Base-by-base conservation (phyloP, 1,284 basidiomycete species). In the Paramarasmius palmivorus region DNA sequence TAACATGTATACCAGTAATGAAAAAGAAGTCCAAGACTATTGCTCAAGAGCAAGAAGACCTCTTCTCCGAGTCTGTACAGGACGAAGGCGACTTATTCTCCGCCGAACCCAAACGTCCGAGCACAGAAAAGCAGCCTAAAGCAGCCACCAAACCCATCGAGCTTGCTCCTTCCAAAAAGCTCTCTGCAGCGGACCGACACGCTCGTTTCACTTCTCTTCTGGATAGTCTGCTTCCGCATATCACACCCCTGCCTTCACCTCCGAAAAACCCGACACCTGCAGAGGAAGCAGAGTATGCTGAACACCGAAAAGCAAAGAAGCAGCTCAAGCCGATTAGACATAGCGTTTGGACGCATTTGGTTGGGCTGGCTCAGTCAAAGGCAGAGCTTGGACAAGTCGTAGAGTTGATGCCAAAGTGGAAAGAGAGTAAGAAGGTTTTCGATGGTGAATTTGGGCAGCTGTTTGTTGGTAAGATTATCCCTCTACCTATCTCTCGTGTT, bases 381-480 rank as follows among this genome's bases (percentile, higher is more conserved):
- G 75, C 76, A 53, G 74, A 85, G 50, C 64, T 85, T 7, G 70
- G 72, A 50, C 69, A 65, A 44, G 68, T 82, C 20, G 67, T 68
- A 8, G 73, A 73, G 37, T 50, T 75, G 39, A 74, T 84, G 52
- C 75, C 77, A 3, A 65, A 61, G 15, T 85, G 78, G 75, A 73
- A 70, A 57, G 78, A 77, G 53, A 67, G 68, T 40, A 3, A 37
- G 25, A 69, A 73, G 55, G 63, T 64, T 25, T 76, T 80, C 53
- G 65, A 64, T n/a, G 63, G 67, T 2, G 55, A 65, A 2, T 73
- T 76, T 42, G 64, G 67, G 0, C 75, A 76, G 59, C 67, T 68
- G 29, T 80, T 85, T 58, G 69, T 77, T 49, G 72, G 83, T 85
- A n/a, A n/a, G n/a, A n/a, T n/a, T n/a, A n/a, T n/a, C 60, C 61